These are phyloP conservation scores for Pseudoturritis turrita DNA, from an alignment of 345 rosid species.

Conservation along the genomic window DNA sequence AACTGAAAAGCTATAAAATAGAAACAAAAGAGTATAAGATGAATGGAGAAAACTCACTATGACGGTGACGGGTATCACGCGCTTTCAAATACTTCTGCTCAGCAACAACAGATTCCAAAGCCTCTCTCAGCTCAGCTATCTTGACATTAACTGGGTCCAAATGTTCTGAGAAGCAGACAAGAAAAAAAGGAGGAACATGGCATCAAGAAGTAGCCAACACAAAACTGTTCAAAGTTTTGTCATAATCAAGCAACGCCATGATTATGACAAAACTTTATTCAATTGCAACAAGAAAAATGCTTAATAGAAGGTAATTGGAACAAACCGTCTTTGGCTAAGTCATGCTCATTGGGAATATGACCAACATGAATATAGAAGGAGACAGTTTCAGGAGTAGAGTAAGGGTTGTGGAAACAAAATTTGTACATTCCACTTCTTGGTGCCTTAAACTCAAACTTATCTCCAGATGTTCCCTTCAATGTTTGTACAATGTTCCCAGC, in stretches of 20 bases:
- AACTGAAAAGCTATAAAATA: neutral
- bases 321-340: conserved; percentile 93
- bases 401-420: conserved; percentile 91
- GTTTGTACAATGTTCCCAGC: conserved; percentile 62
- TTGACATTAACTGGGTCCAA: conserved; percentile 90
- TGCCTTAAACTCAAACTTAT: conserved; percentile 87
- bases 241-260: neutral
- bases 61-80: conserved; percentile 88
- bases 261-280: neutral
- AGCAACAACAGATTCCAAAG: conserved; percentile 81
- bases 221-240: too few relatives aligned
- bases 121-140: conserved; percentile 92
- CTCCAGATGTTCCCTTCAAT: conserved; percentile 87
- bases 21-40: neutral
- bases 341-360: conserved; percentile 90
- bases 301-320: neutral
- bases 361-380: conserved; percentile 94
- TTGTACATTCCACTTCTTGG: conserved; percentile 96
- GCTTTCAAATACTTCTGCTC: conserved; percentile 97
- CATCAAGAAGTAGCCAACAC: conserved; percentile 1
- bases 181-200: neutral
- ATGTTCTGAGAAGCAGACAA: conserved; percentile 53
- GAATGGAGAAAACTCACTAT: conserved; percentile 50
- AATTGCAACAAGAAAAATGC: neutral
- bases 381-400: conserved; percentile 91